These are phyloP conservation scores for Claviceps sp. DNA, from an alignment of 2,329 filamentous ascomycete genomes.

Conservation along the genomic window DNA sequence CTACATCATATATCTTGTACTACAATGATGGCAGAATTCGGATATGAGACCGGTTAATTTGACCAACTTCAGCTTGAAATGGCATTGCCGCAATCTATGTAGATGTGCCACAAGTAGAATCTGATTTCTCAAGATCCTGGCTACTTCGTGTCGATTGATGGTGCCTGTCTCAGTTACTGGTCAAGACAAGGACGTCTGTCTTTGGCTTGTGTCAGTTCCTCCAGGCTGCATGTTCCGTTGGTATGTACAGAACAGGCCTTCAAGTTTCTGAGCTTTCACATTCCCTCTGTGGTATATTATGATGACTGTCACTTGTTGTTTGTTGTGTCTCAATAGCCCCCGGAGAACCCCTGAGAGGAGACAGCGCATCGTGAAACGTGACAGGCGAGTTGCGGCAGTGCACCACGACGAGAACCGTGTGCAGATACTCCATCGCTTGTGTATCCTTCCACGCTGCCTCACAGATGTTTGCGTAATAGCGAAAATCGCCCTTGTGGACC, in stretches of 20 bases:
- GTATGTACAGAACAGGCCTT: too few species aligned
- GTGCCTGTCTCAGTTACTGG: background rate
- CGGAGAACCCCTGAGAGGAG: background rate
- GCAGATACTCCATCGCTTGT: background rate
- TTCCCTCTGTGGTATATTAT: too few species aligned
- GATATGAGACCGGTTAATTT: background rate
- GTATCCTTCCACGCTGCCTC: background rate
- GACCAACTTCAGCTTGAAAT: background rate
- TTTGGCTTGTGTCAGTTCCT: background rate
- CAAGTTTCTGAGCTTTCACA: too few species aligned
- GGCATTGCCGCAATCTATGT: background rate
- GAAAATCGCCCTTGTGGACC: background rate
- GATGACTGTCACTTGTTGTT: background rate
- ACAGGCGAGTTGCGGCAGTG: conserved; percentile 1
- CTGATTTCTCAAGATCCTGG: background rate
- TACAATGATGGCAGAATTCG: background rate
- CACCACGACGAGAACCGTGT: background rate
- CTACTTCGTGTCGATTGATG: background rate
- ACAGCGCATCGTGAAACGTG: background rate
- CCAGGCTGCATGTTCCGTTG: background rate
- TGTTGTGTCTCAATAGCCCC: background rate
- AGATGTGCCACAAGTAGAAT: background rate
- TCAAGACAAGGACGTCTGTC: background rate
- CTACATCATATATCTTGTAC: background rate
- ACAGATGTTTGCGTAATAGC: background rate